Percentiles rank a stretch among this genome's conserved stretches.
These are phyloP conservation scores for Obba rivulosa DNA, from an alignment of 768 basidiomycete species.

Conservation along the genomic window DNA sequence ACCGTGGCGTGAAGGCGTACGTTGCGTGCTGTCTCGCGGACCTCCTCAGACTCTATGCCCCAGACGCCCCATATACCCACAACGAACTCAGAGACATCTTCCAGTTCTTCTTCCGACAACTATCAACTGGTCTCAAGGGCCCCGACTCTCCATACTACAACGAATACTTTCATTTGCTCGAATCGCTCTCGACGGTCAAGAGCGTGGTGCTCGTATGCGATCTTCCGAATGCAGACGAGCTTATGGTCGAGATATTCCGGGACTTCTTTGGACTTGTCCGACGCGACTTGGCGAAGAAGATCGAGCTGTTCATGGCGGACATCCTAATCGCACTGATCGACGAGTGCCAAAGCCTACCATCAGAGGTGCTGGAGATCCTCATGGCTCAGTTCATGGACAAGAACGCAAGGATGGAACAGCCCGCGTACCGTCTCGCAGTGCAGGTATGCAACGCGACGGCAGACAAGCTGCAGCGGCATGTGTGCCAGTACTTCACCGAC, in stretches of 20 bases:
- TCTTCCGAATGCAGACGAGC: conserved; percentile 78
- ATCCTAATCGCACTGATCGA: conserved; percentile 88
- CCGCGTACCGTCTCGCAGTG: conserved; percentile 77
- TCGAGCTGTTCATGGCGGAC: conserved; percentile 82
- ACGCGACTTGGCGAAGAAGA: conserved; percentile 71
- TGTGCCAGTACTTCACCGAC: conserved; percentile 91
- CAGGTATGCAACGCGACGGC: conserved; percentile 80
- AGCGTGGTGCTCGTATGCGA: conserved; percentile 92
- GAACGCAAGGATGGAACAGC: conserved; percentile 62
- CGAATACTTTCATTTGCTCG: conserved; percentile 93
- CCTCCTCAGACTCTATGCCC: conserved; percentile 88
- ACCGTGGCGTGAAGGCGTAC: conserved; percentile 93
- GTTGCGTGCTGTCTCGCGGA: conserved; percentile 94
- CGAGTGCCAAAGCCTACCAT: conserved; percentile 73
- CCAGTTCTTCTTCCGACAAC: conserved; percentile 90
- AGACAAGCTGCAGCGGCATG: conserved; percentile 84
- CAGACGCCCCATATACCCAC: conserved; percentile 93
- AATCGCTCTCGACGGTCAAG: conserved; percentile 91
- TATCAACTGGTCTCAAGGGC: conserved; percentile 67
- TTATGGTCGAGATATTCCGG: conserved; percentile 78
- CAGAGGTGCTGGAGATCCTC: conserved; percentile 72
- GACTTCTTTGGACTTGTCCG: conserved; percentile 78
- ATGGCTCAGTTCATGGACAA: conserved; percentile 85
- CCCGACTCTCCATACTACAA: conserved; percentile 81
- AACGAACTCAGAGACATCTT: conserved; percentile 92